Percentiles rank a stretch among this genome's conserved stretches.
Conservation (phyloP, 805 yeast species). For the Tetrapisispora namnaoensis region DNA sequence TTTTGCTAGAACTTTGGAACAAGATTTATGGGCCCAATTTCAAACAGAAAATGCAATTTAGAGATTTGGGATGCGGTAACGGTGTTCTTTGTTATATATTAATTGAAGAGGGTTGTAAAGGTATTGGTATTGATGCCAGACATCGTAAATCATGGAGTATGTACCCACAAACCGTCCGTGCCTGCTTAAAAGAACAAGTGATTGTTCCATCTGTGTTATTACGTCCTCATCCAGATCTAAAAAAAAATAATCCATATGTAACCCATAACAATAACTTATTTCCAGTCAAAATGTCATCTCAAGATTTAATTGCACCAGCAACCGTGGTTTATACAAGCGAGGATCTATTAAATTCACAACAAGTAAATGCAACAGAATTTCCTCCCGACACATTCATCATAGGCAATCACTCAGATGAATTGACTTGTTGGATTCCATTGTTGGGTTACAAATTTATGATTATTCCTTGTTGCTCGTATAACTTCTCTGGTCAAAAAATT, state of each 20-base stretch:
- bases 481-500: constrained; percentile 62
- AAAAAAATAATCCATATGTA: constrained; percentile 42
- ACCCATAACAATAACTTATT: constrained; percentile 49
- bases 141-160: constrained; percentile 78
- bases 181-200: constrained; percentile 59
- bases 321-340: constrained; percentile 29
- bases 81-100: constrained; percentile 75
- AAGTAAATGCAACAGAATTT: constrained; percentile 55
- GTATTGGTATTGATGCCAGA: constrained; percentile 85
- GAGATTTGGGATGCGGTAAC: constrained; percentile 93
- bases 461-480: constrained; percentile 92
- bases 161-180: constrained; percentile 58
- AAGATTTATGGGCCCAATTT: constrained; percentile 35
- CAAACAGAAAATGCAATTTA: constrained; percentile 42
- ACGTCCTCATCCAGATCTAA: constrained; percentile 58
- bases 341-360: constrained; percentile 40
- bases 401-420: constrained; percentile 92
- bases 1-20: constrained; percentile 78
- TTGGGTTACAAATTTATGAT: constrained; percentile 81
- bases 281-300: constrained; percentile 28
- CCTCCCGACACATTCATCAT: constrained; percentile 68
- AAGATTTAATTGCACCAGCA: constrained; percentile 38
- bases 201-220: constrained; percentile 68
- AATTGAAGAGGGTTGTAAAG: constrained; percentile 67
- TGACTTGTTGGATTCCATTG: constrained; percentile 91